Evolutionary conservation across 495 filamentous ascomycete genomes (phyloP), one percentile per base, ranked within the genome.

Genomic region (Parachaetomium inaequale): DNA sequence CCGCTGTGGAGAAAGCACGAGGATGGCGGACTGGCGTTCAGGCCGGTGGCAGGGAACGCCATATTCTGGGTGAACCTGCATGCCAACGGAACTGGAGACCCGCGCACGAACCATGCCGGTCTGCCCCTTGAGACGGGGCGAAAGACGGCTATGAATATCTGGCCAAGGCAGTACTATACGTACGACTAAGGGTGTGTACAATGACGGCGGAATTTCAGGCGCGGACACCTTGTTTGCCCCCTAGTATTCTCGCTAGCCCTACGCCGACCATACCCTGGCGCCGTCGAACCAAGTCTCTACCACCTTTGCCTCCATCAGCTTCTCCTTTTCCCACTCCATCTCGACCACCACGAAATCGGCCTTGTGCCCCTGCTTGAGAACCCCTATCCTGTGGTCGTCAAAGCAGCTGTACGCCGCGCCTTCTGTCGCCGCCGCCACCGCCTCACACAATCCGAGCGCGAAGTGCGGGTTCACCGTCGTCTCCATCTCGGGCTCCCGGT

Each of bases 281-380:
- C 84, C 84, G 34, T 69, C 69, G 59, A 76, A 81, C 84, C 84
- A 87, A 1, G 84, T 87, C 73, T 86, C 75, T 47, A 57, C 56
- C 6, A 85, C 74, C 50, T 55, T 77, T 4, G 82, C 82, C n/a
- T 82, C 68, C 49, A 84, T 68, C 58, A 88, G 72, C 63, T 66
- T 75, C 36, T 81, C 78, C 15, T 70, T 71, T 19, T 78, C 73
- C 79, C 81, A 85, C 45, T 79, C 74, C 80, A 85, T 85, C 50
- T 87, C 81, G 7, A 84, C 70, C 6, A 87, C 74, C 21, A 79
- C 78, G 63, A 87, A 84, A 64, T 88, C 81, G 3, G 84, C 85
- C 69, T 75, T 77, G 57, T 72, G 72, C 17, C 83, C 84, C 23
- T 70, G 66, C 52, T 74, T 67, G 64, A 87, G 66, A 28, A 63